A percentile compares a stretch with the other conserved stretches of the same genome.
Conservation (phyloP, 2,329 filamentous ascomycete species). For the Colletotrichum euphorbiae region DNA sequence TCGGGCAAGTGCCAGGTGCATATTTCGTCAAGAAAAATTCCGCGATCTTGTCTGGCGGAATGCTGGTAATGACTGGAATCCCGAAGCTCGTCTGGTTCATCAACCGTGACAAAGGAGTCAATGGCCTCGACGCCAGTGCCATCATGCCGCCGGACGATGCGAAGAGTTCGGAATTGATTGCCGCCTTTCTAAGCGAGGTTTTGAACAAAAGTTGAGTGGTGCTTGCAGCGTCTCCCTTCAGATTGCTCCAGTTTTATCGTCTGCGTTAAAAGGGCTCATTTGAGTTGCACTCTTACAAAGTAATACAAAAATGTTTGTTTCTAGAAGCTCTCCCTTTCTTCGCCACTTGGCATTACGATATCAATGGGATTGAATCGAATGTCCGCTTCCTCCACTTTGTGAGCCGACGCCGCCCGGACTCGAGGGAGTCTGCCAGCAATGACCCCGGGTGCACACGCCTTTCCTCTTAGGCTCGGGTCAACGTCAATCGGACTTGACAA, state of each 20-base stretch:
- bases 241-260: too few relatives aligned
- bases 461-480: background rate
- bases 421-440: background rate
- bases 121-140: constrained; percentile 40
- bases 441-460: background rate
- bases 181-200: background rate
- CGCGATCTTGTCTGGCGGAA: background rate
- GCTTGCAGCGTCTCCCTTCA: background rate
- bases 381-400: background rate
- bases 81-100: constrained; percentile 19
- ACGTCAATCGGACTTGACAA: background rate
- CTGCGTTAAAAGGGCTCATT: background rate
- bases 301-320: background rate
- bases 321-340: background rate
- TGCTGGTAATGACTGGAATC: constrained; percentile 11
- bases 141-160: background rate
- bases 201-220: background rate
- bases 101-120: constrained; percentile 9
- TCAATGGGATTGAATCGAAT: too few relatives aligned
- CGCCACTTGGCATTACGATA: too few relatives aligned
- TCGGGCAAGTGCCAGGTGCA: constrained; percentile 1
- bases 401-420: constrained; percentile 2
- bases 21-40: constrained; percentile 12
- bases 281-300: too few relatives aligned
- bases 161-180: background rate